Evolutionary conservation across 768 basidiomycete species (phyloP).

Genomic region (Suillus alpinus): DNA sequence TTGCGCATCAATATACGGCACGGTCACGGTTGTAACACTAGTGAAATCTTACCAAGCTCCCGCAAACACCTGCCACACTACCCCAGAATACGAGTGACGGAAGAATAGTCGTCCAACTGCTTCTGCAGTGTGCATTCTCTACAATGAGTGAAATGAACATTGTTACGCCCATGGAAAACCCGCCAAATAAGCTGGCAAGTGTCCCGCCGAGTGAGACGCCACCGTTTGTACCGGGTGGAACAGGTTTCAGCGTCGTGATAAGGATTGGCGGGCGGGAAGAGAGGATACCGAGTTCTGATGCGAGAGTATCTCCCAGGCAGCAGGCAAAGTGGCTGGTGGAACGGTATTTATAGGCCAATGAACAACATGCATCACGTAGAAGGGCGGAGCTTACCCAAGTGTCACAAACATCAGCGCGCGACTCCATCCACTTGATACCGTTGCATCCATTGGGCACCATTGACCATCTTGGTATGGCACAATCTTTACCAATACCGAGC

Average conservation of each 20-base stretch:
- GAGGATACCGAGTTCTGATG: conserved; percentile 90
- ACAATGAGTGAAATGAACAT: conserved; percentile 53
- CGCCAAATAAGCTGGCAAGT: conserved; percentile 68
- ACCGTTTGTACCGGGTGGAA: conserved; percentile 91
- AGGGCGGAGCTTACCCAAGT: conserved; percentile 52
- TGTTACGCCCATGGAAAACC: conserved; percentile 63
- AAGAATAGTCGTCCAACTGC: conserved; percentile 36
- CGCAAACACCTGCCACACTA: conserved; percentile 64
- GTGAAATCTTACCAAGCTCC: conserved; percentile 59
- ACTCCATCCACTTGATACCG: conserved; percentile 49
- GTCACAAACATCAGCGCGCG: conserved; percentile 60
- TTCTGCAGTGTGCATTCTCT: conserved; percentile 60
- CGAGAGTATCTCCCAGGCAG: conserved; percentile 89
- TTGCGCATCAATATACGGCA: conserved; percentile 2
- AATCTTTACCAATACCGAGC: conserved; percentile 17
- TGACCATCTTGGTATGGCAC: conserved; percentile 14
- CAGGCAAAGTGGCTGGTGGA: conserved; percentile 75
- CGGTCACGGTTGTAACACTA: conserved; percentile 2
- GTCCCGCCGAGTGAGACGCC: conserved; percentile 78
- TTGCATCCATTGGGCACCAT: conserved; percentile 64
- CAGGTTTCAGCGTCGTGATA: conserved; percentile 70
- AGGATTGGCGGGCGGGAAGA: conserved; percentile 66
- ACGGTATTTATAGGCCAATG: conserved; percentile 4
- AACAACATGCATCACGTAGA: neutral
- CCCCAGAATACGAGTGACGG: conserved; percentile 57